Evolutionary conservation across 2,329 filamentous ascomycete genomes (phyloP), one percentile per base, ranked within the genome.

Genomic region (Penicillium paneum): DNA sequence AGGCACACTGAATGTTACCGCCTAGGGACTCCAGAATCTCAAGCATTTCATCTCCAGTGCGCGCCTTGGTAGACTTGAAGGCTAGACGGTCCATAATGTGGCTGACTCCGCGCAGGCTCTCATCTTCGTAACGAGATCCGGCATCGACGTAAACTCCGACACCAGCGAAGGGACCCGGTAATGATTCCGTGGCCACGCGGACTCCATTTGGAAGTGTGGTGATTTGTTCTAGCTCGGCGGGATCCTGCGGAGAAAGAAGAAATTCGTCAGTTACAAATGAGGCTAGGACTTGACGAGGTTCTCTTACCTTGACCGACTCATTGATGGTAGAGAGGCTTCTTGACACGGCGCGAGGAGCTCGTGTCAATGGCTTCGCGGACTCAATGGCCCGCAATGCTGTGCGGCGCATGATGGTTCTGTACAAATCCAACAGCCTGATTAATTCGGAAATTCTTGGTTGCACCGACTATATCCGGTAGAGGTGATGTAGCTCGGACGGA

Each of bases 121-220:
- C 83, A 71, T 89, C 93, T 75, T 99, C 94, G 78, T 94, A 97
- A 63, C 94, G 85, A 51, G 94, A 97, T 15, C 94, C 94, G 29
- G 91, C 91, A 72, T 97, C 92, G 69, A 99, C 85, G 76, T 97
- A 99, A 59, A 97, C 91, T 41, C 94, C 94, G 15, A 99, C 89
- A 47, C 91, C 94, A 4, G 92, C 90, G 74, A 99, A 99, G 64
- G 92, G 92, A 39, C 94, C 94, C 1, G 93, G 92, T 11, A 97
- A 82, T 53, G 92, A 91, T 73, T 99, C 94, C 41, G 93, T 96
- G 24, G 94, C 94, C 55, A 99, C 91, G 54, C 93, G 90, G 62
- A 99, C 79, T 69, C 94, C 94, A 81, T 99, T 99, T 46, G 91
- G 80, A 15, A 99, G 84, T 1, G 87, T 92, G 8, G 92, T 96